These are phyloP conservation scores for Knoxia roxburghii DNA, from an alignment of 257 asterid genomes.

Conservation along the genomic window DNA sequence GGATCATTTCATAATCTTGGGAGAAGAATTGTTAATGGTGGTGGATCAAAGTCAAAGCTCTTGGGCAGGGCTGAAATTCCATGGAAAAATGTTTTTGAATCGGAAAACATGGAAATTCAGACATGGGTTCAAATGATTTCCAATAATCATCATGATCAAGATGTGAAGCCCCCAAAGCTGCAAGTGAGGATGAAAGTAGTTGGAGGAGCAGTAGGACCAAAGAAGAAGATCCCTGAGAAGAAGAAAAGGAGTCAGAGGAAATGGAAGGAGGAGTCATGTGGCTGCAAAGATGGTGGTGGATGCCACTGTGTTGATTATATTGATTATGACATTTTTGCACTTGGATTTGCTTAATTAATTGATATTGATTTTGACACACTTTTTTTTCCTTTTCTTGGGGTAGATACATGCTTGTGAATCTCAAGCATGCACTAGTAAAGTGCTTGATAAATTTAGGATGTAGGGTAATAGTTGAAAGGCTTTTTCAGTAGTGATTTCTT, in stretches of 20 bases:
- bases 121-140: conserved; percentile 47
- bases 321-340: conserved; percentile 44
- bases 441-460: not conserved
- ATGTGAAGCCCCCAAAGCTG: conserved; percentile 47
- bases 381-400: too few relatives aligned
- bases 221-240: not conserved
- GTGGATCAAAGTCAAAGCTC: conserved; percentile 35
- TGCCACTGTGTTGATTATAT: conserved; percentile 27
- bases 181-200: conserved; percentile 38
- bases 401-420: conserved; percentile 10
- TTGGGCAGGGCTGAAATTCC: conserved; percentile 54
- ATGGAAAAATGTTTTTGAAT: conserved; percentile 34
- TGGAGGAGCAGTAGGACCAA: too few relatives aligned
- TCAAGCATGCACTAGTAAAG: not conserved
- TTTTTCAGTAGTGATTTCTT: not conserved
- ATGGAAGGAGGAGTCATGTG: not conserved
- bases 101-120: conserved; percentile 31
- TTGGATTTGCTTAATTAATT: conserved; percentile 44
- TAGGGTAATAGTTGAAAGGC: not conserved
- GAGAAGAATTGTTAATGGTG: conserved; percentile 7
- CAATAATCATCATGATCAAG: conserved; percentile 14
- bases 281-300: conserved; percentile 22
- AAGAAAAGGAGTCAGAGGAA: not conserved
- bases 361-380: conserved; percentile 26
- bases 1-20: conserved; percentile 31